Conservation (phyloP, 176 grass and related monocot genomes). For the Phoenix roebelenii region DNA sequence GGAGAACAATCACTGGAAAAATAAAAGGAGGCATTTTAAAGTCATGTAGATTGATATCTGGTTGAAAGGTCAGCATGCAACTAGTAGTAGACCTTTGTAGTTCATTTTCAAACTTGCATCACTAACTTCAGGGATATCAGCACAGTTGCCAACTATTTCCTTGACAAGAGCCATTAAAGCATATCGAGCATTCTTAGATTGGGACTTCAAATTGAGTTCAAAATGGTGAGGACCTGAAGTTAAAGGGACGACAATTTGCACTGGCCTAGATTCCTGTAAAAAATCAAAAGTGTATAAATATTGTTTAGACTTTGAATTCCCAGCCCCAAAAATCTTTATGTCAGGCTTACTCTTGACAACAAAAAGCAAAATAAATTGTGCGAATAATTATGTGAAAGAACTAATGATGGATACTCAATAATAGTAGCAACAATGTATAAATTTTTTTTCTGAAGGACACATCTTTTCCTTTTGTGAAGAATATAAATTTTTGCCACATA, state of each 20-base stretch:
- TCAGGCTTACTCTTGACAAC: not conserved
- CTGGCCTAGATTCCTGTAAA: conserved; percentile 35
- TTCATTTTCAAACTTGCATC: conserved; percentile 28
- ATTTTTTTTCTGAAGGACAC: too few relatives aligned
- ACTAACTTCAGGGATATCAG: conserved; percentile 7
- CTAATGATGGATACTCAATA: too few relatives aligned
- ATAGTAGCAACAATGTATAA: too few relatives aligned
- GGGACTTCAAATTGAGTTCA: conserved; percentile 45
- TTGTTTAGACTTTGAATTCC: not conserved
- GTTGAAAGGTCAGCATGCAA: not conserved
- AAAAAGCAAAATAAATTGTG: too few relatives aligned
- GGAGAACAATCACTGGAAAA: conserved; percentile 58
- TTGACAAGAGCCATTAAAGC: conserved; percentile 56
- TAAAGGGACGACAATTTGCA: conserved; percentile 41
- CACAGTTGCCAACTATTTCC: conserved; percentile 37
- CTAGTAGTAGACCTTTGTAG: conserved; percentile 42
- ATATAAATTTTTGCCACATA: too few relatives aligned
- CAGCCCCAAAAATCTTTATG: not conserved
- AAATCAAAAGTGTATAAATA: conserved; percentile 18
- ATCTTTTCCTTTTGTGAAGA: too few relatives aligned
- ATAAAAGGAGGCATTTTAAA: conserved; percentile 19
- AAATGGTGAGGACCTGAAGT: conserved; percentile 53
- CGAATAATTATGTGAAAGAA: not conserved
- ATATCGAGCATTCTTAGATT: conserved; percentile 48
- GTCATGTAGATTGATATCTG: not conserved